These are phyloP conservation scores for Ramaria sp. DNA, from an alignment of 768 basidiomycete species.

Conservation along the genomic window DNA sequence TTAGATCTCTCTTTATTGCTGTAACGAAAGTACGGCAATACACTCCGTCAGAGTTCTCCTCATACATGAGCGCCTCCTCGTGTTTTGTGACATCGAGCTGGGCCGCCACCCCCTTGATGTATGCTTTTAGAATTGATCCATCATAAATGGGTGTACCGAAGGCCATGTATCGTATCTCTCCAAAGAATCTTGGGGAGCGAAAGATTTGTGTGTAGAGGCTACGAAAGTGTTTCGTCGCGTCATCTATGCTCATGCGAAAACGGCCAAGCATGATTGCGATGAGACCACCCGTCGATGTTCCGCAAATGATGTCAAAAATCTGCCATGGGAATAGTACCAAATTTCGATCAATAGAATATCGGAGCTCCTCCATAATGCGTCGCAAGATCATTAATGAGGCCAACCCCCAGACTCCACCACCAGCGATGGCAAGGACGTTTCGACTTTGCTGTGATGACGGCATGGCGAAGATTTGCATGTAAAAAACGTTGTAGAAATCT, in stretches of 20 bases:
- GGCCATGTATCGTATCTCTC: neutral
- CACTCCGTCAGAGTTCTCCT: too few relatives aligned
- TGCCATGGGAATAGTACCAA: constrained; percentile 20
- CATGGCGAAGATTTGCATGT: too few relatives aligned
- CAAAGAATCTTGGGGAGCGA: constrained; percentile 2
- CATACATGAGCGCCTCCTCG: too few relatives aligned
- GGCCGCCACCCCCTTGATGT: constrained; percentile 5
- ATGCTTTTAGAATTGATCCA: constrained; percentile 5
- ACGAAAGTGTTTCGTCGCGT: too few relatives aligned
- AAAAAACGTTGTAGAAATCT: too few relatives aligned
- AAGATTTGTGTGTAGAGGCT: constrained; percentile 24
- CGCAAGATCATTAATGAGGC: constrained; percentile 22
- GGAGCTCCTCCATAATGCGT: constrained; percentile 20
- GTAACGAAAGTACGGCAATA: constrained; percentile 11
- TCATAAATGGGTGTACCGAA: constrained; percentile 3
- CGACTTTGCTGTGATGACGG: too few relatives aligned
- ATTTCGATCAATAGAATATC: constrained; percentile 12
- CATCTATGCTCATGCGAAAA: constrained; percentile 24
- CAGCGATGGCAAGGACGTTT: constrained; percentile 16
- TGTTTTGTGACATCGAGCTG: constrained; percentile 1
- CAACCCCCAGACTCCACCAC: constrained; percentile 26
- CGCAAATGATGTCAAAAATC: constrained; percentile 27
- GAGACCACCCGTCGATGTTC: constrained; percentile 27
- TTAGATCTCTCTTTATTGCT: too few relatives aligned
- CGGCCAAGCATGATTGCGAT: constrained; percentile 30